Conservation (phyloP, 768 basidiomycete species). For the Fomitopsis serialis region DNA sequence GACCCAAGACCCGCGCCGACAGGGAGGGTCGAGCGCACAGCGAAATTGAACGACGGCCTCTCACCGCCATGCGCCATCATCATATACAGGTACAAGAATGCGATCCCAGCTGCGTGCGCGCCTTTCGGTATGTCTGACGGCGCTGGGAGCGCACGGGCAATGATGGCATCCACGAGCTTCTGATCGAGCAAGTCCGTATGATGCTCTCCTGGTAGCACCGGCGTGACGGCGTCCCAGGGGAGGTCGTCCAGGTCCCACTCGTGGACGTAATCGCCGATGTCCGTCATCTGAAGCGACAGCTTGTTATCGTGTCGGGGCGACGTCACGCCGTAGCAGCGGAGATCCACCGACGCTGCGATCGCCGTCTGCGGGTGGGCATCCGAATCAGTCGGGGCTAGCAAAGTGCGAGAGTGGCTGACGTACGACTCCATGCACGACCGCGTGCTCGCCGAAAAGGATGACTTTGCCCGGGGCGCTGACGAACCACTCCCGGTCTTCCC, state of each 20-base stretch:
- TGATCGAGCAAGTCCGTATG: constrained; percentile 69
- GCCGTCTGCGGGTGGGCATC: constrained; percentile 61
- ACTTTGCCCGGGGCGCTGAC: constrained; percentile 97
- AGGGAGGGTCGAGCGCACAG: constrained; percentile 83
- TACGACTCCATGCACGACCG: constrained; percentile 95
- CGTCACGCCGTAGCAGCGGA: constrained; percentile 88
- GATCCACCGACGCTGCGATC: constrained; percentile 90
- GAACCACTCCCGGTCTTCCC: constrained; percentile 60
- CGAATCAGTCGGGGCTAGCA: neutral
- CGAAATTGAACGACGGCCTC: constrained; percentile 71
- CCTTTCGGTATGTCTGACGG: constrained; percentile 26
- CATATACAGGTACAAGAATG: constrained; percentile 95
- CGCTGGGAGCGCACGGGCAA: constrained; percentile 34
- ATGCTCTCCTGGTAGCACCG: constrained; percentile 42
- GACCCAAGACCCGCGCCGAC: constrained; percentile 96
- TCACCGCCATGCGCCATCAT: constrained; percentile 49
- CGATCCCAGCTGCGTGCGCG: constrained; percentile 47
- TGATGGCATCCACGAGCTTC: constrained; percentile 68
- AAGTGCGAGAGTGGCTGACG: constrained; percentile 30
- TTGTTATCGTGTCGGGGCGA: constrained; percentile 70
- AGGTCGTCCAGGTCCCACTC: constrained; percentile 78
- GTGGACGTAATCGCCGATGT: constrained; percentile 70
- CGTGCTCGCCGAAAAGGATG: constrained; percentile 97
- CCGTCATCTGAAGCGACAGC: constrained; percentile 70
- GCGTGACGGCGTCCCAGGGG: constrained; percentile 73